Percentiles rank a stretch among this genome's conserved stretches.
phyloP scores from a whole-genome alignment of 805 yeast genomes.

The Babjeviella inositovora region DNA sequence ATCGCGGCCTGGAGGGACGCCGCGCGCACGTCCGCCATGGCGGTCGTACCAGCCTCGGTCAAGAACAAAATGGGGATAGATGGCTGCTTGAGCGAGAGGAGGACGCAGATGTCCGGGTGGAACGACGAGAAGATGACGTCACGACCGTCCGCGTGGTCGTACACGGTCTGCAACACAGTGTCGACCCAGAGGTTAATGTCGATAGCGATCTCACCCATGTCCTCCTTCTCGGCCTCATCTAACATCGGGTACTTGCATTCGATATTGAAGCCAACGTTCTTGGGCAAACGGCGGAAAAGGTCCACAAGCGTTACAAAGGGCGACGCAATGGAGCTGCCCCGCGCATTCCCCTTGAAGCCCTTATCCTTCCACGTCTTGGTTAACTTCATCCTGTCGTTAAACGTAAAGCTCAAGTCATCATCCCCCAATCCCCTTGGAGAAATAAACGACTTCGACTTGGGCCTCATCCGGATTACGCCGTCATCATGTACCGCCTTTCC shows the following conservation, averaged over 20 bases:
- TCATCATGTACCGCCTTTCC: conserved; percentile 4
- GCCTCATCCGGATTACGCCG: conserved; percentile 13
- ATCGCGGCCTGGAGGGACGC: conserved; percentile 81
- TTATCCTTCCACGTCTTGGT: conserved; percentile 81
- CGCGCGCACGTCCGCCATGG: conserved; percentile 87
- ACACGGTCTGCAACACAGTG: conserved; percentile 66
- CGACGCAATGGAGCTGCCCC: conserved; percentile 84
- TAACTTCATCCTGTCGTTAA: conserved; percentile 54
- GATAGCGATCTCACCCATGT: conserved; percentile 69
- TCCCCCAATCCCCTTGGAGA: conserved; percentile 2
- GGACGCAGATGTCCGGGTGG: conserved; percentile 84
- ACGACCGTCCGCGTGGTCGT: conserved; percentile 63
- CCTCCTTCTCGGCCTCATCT: conserved; percentile 81
- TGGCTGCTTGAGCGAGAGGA: conserved; percentile 84
- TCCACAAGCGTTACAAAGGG: conserved; percentile 82
- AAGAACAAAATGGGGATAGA: conserved; percentile 80
- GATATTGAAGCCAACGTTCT: conserved; percentile 79
- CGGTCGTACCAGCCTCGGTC: conserved; percentile 74
- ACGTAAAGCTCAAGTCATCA: conserved; percentile 18
- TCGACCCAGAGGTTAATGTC: conserved; percentile 84
- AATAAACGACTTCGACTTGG: conserved; percentile 1
- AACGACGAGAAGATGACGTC: conserved; percentile 85
- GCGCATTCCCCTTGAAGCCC: conserved; percentile 82
- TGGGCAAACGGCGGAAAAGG: conserved; percentile 67
- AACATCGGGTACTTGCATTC: conserved; percentile 93